A percentile compares a stretch with the other conserved stretches of the same genome.
These are phyloP conservation scores for Nepenthes mirabilis DNA, from an alignment of 148 eudicot genomes.

Conservation along the genomic window DNA sequence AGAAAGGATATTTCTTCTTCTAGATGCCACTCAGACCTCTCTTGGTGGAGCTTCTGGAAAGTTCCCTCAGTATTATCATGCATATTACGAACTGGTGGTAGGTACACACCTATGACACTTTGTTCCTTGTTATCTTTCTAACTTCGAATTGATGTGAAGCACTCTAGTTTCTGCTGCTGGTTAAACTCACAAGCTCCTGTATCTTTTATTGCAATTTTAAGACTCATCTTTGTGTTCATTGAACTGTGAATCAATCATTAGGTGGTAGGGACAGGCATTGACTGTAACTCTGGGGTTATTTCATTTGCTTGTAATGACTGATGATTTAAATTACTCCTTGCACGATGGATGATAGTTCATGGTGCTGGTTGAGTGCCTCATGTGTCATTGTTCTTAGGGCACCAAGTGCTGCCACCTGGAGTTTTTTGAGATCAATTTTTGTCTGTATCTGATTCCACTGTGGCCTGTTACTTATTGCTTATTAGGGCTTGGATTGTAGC, in stretches of 20 bases:
- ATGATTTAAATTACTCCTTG: too few relatives aligned
- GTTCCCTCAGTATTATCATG: conserved; percentile 85
- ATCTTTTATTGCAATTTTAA: not conserved
- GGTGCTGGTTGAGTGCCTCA: too few relatives aligned
- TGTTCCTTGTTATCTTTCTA: conserved; percentile 1
- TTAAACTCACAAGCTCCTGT: not conserved
- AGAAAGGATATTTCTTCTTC: conserved; percentile 88
- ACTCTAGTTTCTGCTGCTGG: conserved; percentile 4
- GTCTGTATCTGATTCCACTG: too few relatives aligned
- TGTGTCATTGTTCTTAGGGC: too few relatives aligned
- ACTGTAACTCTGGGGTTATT: too few relatives aligned
- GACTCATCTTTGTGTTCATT: not conserved
- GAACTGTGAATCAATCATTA: not conserved
- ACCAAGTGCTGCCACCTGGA: too few relatives aligned
- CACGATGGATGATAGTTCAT: too few relatives aligned
- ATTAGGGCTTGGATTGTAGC: too few relatives aligned
- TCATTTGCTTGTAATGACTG: too few relatives aligned
- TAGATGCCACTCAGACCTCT: conserved; percentile 96
- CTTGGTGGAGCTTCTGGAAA: conserved; percentile 81
- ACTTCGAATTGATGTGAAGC: conserved; percentile 1
- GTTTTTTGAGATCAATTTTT: too few relatives aligned
- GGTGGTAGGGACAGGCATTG: too few relatives aligned
- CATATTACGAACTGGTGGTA: conserved; percentile 94
- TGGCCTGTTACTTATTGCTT: too few relatives aligned
- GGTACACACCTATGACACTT: conserved; percentile 17